These are phyloP conservation scores for Ustilago nuda DNA, from an alignment of 1,284 basidiomycete genomes.

Conservation along the genomic window DNA sequence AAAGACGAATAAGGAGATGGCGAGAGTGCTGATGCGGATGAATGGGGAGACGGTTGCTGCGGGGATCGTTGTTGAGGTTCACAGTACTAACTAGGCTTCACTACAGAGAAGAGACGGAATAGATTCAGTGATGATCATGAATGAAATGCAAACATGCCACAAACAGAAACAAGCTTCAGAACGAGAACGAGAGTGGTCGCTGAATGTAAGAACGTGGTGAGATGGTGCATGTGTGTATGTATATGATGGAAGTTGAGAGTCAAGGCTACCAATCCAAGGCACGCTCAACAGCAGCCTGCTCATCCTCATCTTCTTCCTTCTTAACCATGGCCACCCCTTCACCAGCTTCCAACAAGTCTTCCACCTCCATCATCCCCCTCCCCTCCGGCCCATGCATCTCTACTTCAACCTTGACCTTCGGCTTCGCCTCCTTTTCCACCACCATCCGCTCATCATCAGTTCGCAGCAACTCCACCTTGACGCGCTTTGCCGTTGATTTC, in stretches of 20 bases:
- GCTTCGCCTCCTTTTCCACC: background rate
- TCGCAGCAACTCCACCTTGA: constrained; percentile 30
- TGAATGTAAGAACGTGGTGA: background rate
- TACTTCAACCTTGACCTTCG: constrained; percentile 37
- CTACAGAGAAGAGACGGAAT: background rate
- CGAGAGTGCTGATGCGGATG: constrained; percentile 84
- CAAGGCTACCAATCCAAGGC: constrained; percentile 36
- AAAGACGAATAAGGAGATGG: constrained; percentile 94
- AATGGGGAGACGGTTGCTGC: constrained; percentile 95
- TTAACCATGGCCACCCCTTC: constrained; percentile 11
- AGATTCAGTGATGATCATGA: background rate
- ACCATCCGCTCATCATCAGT: background rate
- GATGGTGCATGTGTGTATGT: background rate
- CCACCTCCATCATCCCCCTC: constrained; percentile 1
- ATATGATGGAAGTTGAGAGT: background rate
- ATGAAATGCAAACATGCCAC: background rate
- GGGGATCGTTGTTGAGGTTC: constrained; percentile 73
- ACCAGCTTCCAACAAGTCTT: constrained; percentile 6
- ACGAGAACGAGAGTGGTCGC: background rate
- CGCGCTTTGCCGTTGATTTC: constrained; percentile 46
- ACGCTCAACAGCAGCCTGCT: constrained; percentile 19
- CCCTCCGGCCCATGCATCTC: constrained; percentile 18
- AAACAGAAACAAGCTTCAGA: background rate
- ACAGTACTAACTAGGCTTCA: constrained; percentile 4
- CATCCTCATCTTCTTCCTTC: constrained; percentile 16